These are phyloP conservation scores for Dittrichia graveolens DNA, from an alignment of 129 eudicot genomes.

Conservation along the genomic window DNA sequence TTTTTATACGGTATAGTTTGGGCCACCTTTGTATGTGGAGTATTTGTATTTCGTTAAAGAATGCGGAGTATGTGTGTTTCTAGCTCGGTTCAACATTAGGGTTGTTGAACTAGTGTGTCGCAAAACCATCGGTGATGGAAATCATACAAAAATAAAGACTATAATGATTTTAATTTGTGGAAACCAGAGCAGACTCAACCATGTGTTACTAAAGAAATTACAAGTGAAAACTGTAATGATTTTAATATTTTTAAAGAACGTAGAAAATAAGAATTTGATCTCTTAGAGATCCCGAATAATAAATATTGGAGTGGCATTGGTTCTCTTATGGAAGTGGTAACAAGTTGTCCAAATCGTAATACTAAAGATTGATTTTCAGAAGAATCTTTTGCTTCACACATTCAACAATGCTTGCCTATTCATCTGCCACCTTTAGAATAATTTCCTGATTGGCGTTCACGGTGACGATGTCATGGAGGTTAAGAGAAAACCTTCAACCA, in stretches of 20 bases:
- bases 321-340: constrained; percentile 21
- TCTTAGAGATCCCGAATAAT: constrained; percentile 12
- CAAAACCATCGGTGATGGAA: too few species aligned
- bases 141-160: too few species aligned
- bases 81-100: too few species aligned
- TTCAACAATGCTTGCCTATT: not conserved
- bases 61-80: too few species aligned
- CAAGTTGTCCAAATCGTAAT: constrained; percentile 31
- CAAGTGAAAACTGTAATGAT: constrained; percentile 33
- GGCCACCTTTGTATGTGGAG: too few species aligned
- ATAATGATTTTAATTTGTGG: constrained; percentile 1
- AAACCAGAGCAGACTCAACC: constrained; percentile 14
- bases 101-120: too few species aligned
- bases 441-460: constrained; percentile 15
- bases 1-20: too few species aligned
- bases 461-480: too few species aligned
- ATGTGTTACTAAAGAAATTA: not conserved
- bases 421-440: constrained; percentile 34
- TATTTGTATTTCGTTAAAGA: too few species aligned
- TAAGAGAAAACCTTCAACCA: constrained; percentile 7
- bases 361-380: constrained; percentile 22
- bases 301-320: constrained; percentile 15
- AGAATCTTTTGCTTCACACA: not conserved
- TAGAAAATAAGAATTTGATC: constrained; percentile 26
- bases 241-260: constrained; percentile 6